These are phyloP conservation scores for Annulohypoxylon stygium DNA, from an alignment of 495 filamentous ascomycete species.

Conservation along the genomic window DNA sequence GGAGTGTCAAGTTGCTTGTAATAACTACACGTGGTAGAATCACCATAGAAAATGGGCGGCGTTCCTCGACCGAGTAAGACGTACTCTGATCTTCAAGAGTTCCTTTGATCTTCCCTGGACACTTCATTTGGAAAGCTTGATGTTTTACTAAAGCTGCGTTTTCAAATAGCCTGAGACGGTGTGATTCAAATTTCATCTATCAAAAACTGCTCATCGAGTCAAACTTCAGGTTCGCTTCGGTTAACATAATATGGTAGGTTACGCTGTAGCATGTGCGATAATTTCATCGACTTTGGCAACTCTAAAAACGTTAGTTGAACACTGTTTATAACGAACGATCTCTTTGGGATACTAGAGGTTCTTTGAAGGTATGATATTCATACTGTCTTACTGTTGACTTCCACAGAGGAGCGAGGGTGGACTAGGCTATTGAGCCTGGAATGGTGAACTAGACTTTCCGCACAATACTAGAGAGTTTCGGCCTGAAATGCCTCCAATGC, in stretches of 20 bases:
- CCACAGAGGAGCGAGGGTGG: conserved; percentile 2
- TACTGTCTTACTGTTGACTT: conserved; percentile 19
- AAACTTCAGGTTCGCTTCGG: conserved; percentile 8
- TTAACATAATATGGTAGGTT: neutral
- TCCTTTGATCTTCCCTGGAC: neutral
- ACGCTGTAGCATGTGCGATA: neutral
- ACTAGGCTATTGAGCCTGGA: neutral
- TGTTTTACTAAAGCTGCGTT: neutral
- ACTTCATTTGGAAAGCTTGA: neutral
- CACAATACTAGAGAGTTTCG: conserved; percentile 6
- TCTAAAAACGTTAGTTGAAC: conserved; percentile 15
- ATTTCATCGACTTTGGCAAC: neutral
- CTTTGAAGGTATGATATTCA: conserved; percentile 8
- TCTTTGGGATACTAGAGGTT: neutral
- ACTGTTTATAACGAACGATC: conserved; percentile 4
- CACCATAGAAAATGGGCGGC: neutral
- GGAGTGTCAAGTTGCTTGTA: conserved; percentile 11
- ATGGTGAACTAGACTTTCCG: neutral
- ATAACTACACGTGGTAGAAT: conserved; percentile 7
- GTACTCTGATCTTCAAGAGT: neutral
- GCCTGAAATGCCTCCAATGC: conserved; percentile 43
- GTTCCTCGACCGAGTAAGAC: conserved; percentile 1
- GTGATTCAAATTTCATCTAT: neutral
- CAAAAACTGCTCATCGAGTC: neutral
- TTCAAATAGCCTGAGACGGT: neutral